Evolutionary conservation across 2,329 filamentous ascomycete species (phyloP).

Genomic region (Fusarium verticillioides): DNA sequence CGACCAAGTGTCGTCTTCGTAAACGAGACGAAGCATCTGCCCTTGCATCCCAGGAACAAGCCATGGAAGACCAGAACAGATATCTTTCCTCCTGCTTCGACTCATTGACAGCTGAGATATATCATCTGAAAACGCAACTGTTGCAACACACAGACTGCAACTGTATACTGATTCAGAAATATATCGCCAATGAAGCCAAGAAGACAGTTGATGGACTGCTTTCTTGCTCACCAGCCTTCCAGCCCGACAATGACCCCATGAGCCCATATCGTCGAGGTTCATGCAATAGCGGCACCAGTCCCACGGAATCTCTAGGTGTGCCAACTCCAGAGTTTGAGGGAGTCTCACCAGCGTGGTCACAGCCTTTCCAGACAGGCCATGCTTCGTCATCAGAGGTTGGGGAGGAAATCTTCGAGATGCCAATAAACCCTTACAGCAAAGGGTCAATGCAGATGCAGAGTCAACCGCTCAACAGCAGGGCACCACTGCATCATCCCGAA

Average conservation of each 20-base stretch:
- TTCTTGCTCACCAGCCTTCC: constrained; percentile 29
- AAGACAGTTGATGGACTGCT: constrained; percentile 44
- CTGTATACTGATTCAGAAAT: constrained; percentile 47
- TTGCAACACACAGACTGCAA: constrained; percentile 47
- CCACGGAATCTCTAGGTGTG: constrained; percentile 40
- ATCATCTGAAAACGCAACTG: constrained; percentile 46
- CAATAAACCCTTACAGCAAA: constrained; percentile 31
- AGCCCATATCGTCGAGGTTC: constrained; percentile 38
- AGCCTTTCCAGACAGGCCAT: constrained; percentile 36
- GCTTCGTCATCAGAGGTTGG: constrained; percentile 31
- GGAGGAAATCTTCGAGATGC: constrained; percentile 41
- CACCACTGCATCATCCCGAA: constrained; percentile 11
- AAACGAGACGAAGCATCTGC: constrained; percentile 48
- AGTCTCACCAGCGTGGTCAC: constrained; percentile 36
- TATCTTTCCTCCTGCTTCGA: constrained; percentile 44
- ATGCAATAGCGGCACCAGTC: constrained; percentile 40
- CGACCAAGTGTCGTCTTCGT: constrained; percentile 48
- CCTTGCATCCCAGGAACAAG: constrained; percentile 44
- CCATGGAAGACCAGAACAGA: constrained; percentile 47
- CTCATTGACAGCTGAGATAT: constrained; percentile 44
- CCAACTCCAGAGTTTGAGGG: constrained; percentile 39
- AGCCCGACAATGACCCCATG: constrained; percentile 16
- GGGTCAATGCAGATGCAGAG: constrained; percentile 22
- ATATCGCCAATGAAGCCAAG: constrained; percentile 47
- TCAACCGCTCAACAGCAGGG: constrained; percentile 15